Conservation (phyloP, 768 basidiomycete genomes). For the Mycena filopes region DNA sequence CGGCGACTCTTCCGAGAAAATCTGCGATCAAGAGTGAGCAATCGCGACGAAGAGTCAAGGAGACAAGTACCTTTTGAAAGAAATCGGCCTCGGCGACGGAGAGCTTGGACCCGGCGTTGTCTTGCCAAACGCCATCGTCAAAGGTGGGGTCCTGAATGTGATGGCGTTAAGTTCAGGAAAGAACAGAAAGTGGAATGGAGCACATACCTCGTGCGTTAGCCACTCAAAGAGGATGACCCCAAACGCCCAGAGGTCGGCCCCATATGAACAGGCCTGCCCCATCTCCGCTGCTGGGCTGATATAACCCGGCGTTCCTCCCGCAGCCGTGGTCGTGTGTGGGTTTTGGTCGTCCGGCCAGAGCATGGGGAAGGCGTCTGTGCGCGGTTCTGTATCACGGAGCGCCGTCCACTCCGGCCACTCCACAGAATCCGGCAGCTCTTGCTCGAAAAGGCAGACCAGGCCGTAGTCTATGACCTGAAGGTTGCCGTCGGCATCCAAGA, state of each 20-base stretch:
- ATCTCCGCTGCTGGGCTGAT: not conserved
- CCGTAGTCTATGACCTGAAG: constrained; percentile 10
- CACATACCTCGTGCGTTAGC: not conserved
- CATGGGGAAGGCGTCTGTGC: not conserved
- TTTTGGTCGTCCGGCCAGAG: constrained; percentile 7
- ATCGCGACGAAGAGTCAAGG: not conserved
- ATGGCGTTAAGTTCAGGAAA: not conserved
- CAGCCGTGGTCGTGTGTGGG: not conserved
- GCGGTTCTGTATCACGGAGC: not conserved
- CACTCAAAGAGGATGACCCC: not conserved
- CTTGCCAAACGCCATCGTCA: not conserved
- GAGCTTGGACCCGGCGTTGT: not conserved
- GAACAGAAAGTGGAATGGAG: not conserved
- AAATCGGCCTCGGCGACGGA: not conserved
- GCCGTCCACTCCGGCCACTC: not conserved
- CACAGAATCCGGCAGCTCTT: too few relatives aligned
- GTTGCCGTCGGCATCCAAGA: not conserved
- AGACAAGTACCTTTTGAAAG: not conserved
- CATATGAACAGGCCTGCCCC: not conserved
- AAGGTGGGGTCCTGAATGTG: not conserved
- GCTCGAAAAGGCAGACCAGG: not conserved
- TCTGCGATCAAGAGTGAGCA: not conserved
- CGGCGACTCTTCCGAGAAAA: not conserved
- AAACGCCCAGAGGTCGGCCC: constrained; percentile 1
- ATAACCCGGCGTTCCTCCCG: not conserved